Conservation (phyloP, 2,329 filamentous ascomycete species). For the Fusarium nurragi region DNA sequence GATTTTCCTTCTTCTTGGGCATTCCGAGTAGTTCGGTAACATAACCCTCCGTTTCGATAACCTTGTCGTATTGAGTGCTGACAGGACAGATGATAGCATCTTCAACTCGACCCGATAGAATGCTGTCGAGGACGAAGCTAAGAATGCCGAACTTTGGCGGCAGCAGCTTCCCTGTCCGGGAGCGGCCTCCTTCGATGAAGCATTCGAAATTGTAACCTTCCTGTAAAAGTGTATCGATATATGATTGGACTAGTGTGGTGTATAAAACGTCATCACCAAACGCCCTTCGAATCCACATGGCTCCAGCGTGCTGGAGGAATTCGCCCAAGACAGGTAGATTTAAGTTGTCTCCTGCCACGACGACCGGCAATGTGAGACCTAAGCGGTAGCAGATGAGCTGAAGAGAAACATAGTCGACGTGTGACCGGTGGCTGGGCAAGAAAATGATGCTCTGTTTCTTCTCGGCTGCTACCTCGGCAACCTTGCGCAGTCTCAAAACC, state of each 20-base stretch:
- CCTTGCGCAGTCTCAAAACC: slow-evolving; percentile 80
- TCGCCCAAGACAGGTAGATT: slow-evolving; percentile 91
- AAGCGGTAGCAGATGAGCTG: slow-evolving; percentile 96
- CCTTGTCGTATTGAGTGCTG: slow-evolving; percentile 98
- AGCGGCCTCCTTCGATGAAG: slow-evolving; percentile 95
- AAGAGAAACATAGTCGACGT: slow-evolving; percentile 94
- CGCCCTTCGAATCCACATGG: slow-evolving; percentile 93
- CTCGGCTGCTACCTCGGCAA: slow-evolving; percentile 82
- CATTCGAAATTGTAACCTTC: slow-evolving; percentile 96
- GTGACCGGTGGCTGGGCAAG: slow-evolving; percentile 90
- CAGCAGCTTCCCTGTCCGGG: slow-evolving; percentile 90
- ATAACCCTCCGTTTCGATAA: slow-evolving; percentile 97
- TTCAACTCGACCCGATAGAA: slow-evolving; percentile 86
- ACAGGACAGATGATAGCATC: slow-evolving; percentile 96
- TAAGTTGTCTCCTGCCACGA: slow-evolving; percentile 94
- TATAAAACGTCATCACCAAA: slow-evolving; percentile 95
- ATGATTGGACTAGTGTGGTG: slow-evolving; percentile 90
- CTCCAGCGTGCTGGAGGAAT: slow-evolving; percentile 94
- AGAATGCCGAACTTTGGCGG: slow-evolving; percentile 96
- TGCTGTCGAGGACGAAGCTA: slow-evolving; percentile 88
- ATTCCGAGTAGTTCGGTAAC: slow-evolving; percentile 93
- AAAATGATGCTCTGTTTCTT: slow-evolving; percentile 98
- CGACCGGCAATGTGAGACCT: slow-evolving; percentile 86
- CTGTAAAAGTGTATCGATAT: slow-evolving; percentile 91
- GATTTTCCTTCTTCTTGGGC: slow-evolving; percentile 94